A percentile compares a stretch with the other conserved stretches of the same genome.
Evolutionary conservation across 2,329 filamentous ascomycete species (phyloP).

Genomic region (Fusarium nygamai): DNA sequence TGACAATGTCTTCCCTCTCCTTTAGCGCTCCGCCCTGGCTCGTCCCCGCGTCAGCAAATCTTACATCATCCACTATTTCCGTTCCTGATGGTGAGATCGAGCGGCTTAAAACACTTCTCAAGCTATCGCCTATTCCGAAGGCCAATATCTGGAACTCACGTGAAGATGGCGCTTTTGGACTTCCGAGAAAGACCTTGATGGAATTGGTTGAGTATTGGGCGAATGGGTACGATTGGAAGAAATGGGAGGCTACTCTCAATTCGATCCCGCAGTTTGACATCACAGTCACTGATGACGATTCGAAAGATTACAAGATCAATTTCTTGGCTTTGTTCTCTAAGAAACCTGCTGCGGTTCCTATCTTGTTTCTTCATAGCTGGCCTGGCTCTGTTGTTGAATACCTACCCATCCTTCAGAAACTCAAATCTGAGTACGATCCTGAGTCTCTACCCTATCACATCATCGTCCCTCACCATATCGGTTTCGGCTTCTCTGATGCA

Average conservation of each 20-base stretch:
- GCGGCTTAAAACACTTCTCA: not conserved
- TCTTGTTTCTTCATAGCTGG: constrained; percentile 29
- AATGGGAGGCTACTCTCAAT: constrained; percentile 29
- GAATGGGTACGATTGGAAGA: constrained; percentile 11
- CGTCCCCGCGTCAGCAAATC: constrained; percentile 10
- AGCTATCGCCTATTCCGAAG: not conserved
- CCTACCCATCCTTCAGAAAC: constrained; percentile 15
- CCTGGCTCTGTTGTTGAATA: constrained; percentile 30
- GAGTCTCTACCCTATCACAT: constrained; percentile 14
- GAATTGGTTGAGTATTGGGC: constrained; percentile 6
- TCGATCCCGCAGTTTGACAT: constrained; percentile 28
- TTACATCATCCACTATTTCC: constrained; percentile 17
- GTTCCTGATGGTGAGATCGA: not conserved
- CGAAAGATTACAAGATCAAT: constrained; percentile 7
- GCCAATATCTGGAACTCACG: not conserved
- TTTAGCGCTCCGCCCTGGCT: not conserved
- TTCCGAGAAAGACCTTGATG: not conserved
- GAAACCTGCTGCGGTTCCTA: not conserved
- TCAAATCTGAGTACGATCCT: not conserved
- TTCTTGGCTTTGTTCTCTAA: constrained; percentile 22
- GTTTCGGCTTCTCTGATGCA: constrained; percentile 1
- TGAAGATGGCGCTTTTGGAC: not conserved
- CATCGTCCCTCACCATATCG: constrained; percentile 11
- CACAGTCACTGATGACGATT: constrained; percentile 7
- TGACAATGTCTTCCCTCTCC: not conserved